Evolutionary conservation across 345 rosid genomes (phyloP).

Genomic region (Sapria himalayana): DNA sequence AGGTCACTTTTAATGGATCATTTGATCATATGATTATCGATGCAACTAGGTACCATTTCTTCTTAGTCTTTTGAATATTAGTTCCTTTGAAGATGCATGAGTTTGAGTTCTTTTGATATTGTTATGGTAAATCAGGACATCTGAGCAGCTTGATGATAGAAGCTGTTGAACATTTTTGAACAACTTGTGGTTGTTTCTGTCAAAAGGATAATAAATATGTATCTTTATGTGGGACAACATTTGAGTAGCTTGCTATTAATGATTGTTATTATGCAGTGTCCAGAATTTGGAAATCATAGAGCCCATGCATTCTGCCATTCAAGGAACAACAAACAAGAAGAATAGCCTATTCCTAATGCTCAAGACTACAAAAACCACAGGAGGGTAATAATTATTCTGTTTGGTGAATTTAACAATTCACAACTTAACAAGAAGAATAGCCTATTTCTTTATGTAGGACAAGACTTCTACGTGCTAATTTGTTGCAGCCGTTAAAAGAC

Average conservation of each 20-base stretch:
- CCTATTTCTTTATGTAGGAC: constrained; percentile 79
- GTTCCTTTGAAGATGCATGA: no score
- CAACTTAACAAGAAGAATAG: neutral
- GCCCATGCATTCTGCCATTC: constrained; percentile 56
- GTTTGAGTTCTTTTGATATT: no score
- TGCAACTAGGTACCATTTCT: constrained; percentile 54
- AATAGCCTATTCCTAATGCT: constrained; percentile 88
- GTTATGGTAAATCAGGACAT: no score
- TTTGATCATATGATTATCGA: constrained; percentile 93
- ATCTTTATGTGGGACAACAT: no score
- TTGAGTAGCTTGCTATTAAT: no score
- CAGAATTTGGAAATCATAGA: constrained; percentile 83
- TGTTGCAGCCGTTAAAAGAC: constrained; percentile 92
- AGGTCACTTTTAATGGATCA: constrained; percentile 95
- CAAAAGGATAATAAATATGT: no score
- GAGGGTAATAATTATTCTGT: constrained; percentile 36
- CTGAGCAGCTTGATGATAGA: no score
- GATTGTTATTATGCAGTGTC: no score
- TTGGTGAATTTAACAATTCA: constrained; percentile 5
- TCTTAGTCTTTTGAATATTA: no score
- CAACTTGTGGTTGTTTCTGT: no score
- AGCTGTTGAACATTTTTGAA: no score
- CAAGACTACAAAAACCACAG: constrained; percentile 84
- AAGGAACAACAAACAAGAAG: constrained; percentile 85
- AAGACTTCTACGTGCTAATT: constrained; percentile 90